Percentiles rank a stretch among this genome's conserved stretches.
phyloP scores from a whole-genome alignment of 1,139 yeast genomes.

The Suhomyces yuchorum region DNA sequence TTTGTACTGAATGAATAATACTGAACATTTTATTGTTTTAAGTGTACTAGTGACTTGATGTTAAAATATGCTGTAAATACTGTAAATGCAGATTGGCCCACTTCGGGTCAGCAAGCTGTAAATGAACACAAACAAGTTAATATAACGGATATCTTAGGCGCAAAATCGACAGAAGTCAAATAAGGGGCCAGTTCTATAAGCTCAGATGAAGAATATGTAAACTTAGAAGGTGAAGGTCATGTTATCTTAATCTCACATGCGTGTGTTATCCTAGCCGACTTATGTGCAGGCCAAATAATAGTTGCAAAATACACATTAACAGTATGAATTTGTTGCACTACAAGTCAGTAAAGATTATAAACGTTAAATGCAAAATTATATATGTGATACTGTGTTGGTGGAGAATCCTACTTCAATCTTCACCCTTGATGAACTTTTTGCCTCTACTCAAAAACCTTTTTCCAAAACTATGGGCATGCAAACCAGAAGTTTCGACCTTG shows the following conservation, averaged over 20 bases:
- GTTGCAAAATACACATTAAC: conserved; percentile 9
- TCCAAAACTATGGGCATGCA: conserved; percentile 46
- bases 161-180: no score
- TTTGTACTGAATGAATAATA: conserved; percentile 1
- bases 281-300: conserved; percentile 1
- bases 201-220: background rate
- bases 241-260: conserved; percentile 5
- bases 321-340: no score
- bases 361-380: no score
- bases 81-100: background rate
- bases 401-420: no score
- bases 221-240: background rate
- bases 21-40: background rate
- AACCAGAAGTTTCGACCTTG: conserved; percentile 45
- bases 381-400: no score
- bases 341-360: no score
- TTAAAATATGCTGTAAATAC: no score
- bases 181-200: background rate
- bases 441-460: conserved; percentile 45
- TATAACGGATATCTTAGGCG: no score
- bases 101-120: background rate
- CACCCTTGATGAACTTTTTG: conserved; percentile 41
- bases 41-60: no score
- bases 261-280: background rate
- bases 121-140: background rate